Evolutionary conservation across 139 green algal genomes (phyloP), one percentile per base, ranked within the genome.

Genomic region (Haematococcus lacustris): DNA sequence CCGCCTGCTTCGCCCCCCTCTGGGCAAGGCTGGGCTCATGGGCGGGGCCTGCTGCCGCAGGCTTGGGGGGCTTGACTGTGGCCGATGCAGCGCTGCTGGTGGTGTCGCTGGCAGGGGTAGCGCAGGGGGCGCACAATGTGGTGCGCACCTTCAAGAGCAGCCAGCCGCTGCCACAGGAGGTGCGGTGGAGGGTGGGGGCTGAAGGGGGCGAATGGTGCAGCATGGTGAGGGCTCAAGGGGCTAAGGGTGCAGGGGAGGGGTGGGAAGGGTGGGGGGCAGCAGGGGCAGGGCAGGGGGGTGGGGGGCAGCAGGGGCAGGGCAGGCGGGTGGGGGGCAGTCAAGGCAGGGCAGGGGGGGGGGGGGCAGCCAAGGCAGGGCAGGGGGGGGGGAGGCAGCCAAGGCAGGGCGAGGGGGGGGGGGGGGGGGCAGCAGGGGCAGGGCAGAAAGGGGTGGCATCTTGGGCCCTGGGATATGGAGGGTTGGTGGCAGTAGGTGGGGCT

Each of bases 61-160:
- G 43, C 9, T 53, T 17, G 43, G 9, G 9, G 43, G 43, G 43
- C 4, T 9, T 26, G 26, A 69, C 63, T 6, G 63, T 69, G 63
- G 34, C 63, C 7, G 63, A 69, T 3, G 21, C 30, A 3, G 63
- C 63, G 63, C 32, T 76, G 60, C 17, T 70, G 59, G 60, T 30
- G 40, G 71, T 76, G 59, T 33, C n/a, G 23, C 40, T n/a, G 40
- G 66, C 63, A 37, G 63, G 63, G 34, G 35, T 69, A 6, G 13
- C 4, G 63, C 63, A 69, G 38, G 63, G 63, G 37, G 35, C 32
- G 7, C 30, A 2, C 35, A 69, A 69, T 37, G 63, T 69, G 63
- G 38, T 30, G 35, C 63, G 63, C 3, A 37, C 51, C 37, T 51
- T 69, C 47, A 21, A 21, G 13, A 13, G 21, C 13, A 57, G 21